Conservation (phyloP, 257 asterid genomes). For the Solanum virginianum region DNA sequence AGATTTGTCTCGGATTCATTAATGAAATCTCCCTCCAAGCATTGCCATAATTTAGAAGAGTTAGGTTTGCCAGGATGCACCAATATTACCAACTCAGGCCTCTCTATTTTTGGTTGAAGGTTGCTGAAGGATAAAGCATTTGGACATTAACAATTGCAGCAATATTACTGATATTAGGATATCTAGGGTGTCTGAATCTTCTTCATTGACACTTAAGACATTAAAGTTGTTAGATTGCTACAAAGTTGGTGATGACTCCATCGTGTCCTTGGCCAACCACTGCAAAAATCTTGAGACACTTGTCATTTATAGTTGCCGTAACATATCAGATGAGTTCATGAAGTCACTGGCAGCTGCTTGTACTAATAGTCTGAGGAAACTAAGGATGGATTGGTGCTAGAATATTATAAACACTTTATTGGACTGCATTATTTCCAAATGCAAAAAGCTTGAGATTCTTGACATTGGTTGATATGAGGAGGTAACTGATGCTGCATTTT, state of each 20-base stretch:
- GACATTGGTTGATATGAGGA: constrained; percentile 91
- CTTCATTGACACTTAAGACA: constrained; percentile 49
- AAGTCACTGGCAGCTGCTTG: constrained; percentile 56
- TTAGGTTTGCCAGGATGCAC: constrained; percentile 70
- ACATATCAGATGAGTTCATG: constrained; percentile 52
- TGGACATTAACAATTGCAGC: constrained; percentile 74
- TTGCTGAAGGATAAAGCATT: constrained; percentile 50
- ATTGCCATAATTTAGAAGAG: constrained; percentile 63
- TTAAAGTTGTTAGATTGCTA: constrained; percentile 72
- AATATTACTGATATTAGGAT: constrained; percentile 62
- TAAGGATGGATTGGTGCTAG: constrained; percentile 96
- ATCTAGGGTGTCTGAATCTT: constrained; percentile 43
- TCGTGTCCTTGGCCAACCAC: constrained; percentile 42
- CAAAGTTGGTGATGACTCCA: constrained; percentile 60
- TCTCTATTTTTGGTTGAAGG: constrained; percentile 62
- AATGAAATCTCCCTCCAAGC: constrained; percentile 46
- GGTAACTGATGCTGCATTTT: constrained; percentile 71
- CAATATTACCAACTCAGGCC: constrained; percentile 62
- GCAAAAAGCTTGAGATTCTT: constrained; percentile 75
- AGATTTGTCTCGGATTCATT: constrained; percentile 60
- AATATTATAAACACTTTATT: constrained; percentile 53
- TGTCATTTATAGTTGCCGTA: constrained; percentile 74
- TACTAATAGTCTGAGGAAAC: constrained; percentile 42
- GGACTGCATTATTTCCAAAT: constrained; percentile 34
- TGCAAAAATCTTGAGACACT: constrained; percentile 65